A percentile compares a stretch with the other conserved stretches of the same genome.
phyloP scores from a whole-genome alignment of 257 asterid genomes.

The Phtheirospermum japonicum region DNA sequence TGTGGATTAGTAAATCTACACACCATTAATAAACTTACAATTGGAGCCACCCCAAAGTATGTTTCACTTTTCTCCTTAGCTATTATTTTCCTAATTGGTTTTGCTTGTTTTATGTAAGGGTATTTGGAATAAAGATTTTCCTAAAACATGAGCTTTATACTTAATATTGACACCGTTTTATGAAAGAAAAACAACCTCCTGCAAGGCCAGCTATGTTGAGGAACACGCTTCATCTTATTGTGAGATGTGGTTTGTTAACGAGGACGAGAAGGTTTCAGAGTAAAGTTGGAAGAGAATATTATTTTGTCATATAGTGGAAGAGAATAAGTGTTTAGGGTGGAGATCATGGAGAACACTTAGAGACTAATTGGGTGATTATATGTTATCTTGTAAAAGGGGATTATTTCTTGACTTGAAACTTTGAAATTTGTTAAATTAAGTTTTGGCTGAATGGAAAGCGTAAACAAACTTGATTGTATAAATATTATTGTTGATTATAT shows the following conservation, averaged over 20 bases:
- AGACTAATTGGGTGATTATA: slow-evolving; percentile 25
- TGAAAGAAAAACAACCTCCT: slow-evolving; percentile 59
- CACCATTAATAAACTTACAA: slow-evolving; percentile 54
- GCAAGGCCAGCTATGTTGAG: slow-evolving; percentile 63
- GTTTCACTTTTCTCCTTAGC: slow-evolving; percentile 28
- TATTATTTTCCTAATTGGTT: neutral
- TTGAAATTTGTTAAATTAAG: neutral
- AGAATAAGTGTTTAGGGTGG: slow-evolving; percentile 44
- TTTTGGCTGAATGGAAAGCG: neutral
- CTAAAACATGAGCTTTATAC: neutral
- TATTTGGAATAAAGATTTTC: neutral
- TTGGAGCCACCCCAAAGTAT: slow-evolving; percentile 79
- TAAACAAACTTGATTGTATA: neutral
- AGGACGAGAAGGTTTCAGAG: slow-evolving; percentile 26
- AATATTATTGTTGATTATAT: too few relatives aligned
- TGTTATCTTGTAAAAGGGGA: neutral
- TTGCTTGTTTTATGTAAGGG: neutral
- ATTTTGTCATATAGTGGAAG: slow-evolving; percentile 46
- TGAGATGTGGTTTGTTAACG: slow-evolving; percentile 65
- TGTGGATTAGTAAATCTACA: slow-evolving; percentile 55
- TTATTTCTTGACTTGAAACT: too few relatives aligned
- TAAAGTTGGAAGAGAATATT: slow-evolving; percentile 48
- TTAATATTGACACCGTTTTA: slow-evolving; percentile 45
- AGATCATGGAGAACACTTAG: slow-evolving; percentile 47
- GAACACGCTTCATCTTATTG: slow-evolving; percentile 62